These are phyloP conservation scores for Kwoniella dendrophila DNA, from an alignment of 768 basidiomycete genomes.

Conservation along the genomic window DNA sequence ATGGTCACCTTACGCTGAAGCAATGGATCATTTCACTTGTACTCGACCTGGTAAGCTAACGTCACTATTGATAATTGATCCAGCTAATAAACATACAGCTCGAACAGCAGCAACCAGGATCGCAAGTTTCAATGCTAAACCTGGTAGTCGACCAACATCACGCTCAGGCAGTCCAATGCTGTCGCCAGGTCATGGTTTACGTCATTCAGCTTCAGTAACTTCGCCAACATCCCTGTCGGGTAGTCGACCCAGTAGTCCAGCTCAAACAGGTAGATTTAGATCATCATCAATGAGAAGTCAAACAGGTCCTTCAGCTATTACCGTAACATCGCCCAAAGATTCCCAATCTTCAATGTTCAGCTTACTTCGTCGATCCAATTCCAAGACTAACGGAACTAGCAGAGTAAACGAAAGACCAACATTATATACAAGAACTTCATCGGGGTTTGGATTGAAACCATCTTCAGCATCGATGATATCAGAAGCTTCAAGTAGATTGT, in stretches of 20 bases:
- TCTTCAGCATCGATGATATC: conserved; percentile 16
- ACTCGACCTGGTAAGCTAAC: conserved; percentile 34
- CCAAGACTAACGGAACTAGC: conserved; percentile 10
- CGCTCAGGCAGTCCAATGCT: conserved; percentile 14
- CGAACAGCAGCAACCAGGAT: conserved; percentile 28
- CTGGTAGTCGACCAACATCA: conserved; percentile 21
- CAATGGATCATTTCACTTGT: conserved; percentile 44
- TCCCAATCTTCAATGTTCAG: conserved; percentile 12
- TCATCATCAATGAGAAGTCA: conserved; percentile 15
- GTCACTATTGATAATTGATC: background rate
- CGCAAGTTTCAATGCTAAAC: conserved; percentile 31
- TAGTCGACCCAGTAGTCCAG: conserved; percentile 8
- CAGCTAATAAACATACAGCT: conserved; percentile 14
- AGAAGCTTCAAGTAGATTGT: conserved; percentile 17
- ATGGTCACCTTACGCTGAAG: conserved; percentile 46
- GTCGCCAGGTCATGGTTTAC: conserved; percentile 10
- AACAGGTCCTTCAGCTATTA: conserved; percentile 2
- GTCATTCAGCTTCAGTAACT: conserved; percentile 32
- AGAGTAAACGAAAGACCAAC: background rate
- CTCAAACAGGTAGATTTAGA: conserved; percentile 9
- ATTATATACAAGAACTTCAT: conserved; percentile 5
- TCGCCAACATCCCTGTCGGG: background rate
- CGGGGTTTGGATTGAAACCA: conserved; percentile 15
- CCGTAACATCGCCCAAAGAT: conserved; percentile 11
- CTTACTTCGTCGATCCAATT: conserved; percentile 18